Evolutionary conservation across 371 early-diverging fungal species (phyloP).

Genomic region (Conidiobolus incongruus): DNA sequence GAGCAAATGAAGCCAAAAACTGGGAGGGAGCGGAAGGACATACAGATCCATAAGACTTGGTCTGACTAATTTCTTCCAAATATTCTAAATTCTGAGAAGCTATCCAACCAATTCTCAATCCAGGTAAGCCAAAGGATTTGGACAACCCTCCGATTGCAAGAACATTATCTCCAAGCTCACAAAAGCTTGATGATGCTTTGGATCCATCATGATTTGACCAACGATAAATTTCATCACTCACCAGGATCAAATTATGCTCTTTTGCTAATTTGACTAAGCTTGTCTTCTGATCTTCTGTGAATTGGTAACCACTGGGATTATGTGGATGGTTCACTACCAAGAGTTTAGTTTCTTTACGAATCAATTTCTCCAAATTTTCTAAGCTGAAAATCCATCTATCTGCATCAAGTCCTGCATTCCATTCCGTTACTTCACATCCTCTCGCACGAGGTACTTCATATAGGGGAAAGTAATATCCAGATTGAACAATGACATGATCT

Average conservation of each 20-base stretch:
- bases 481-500: neutral
- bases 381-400: neutral
- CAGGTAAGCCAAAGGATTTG: neutral
- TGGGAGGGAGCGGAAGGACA: neutral
- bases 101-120: neutral
- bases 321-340: neutral
- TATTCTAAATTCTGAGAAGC: neutral
- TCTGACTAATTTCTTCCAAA: neutral
- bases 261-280: neutral
- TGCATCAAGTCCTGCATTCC: neutral
- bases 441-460: neutral
- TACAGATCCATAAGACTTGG: neutral
- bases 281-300: neutral
- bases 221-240: slow-evolving; percentile 1
- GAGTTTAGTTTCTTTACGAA: neutral
- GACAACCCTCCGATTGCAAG: neutral
- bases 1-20: neutral
- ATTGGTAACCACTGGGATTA: neutral
- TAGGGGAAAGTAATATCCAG: neutral
- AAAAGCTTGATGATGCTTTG: neutral
- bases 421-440: neutral
- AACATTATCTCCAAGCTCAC: neutral
- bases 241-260: neutral
- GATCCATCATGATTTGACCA: neutral
- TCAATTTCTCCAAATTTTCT: neutral